Evolutionary conservation across 169 alveolate species (phyloP).

Genomic region (Sarcocystis neurona): DNA sequence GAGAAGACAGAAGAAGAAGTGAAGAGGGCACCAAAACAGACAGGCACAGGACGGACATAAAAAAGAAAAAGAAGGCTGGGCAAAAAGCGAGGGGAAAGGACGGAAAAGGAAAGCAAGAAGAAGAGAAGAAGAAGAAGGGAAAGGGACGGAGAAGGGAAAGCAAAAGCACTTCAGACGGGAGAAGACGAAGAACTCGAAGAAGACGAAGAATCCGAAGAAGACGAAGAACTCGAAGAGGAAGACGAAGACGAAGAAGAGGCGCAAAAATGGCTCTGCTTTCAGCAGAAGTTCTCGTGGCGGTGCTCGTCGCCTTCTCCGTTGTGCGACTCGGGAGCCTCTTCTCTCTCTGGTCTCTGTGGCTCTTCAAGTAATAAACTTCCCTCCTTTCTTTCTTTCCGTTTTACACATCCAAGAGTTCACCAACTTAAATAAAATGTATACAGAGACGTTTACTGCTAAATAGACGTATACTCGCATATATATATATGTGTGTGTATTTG

Average conservation of each 20-base stretch:
- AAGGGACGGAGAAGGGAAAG: neutral
- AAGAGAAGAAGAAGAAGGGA: neutral
- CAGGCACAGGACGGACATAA: neutral
- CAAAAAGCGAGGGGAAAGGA: neutral
- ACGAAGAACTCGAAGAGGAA: neutral
- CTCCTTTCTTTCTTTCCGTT: no score
- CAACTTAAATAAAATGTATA: no score
- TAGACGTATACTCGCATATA: no score
- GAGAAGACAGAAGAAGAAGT: no score
- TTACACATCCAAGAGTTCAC: no score
- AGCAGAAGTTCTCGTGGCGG: constrained; percentile 9
- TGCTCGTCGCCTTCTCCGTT: neutral
- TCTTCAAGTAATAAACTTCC: no score
- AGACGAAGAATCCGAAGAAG: neutral
- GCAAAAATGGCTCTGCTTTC: constrained; percentile 3
- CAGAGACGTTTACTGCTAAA: no score
- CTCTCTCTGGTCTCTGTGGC: constrained; percentile 30
- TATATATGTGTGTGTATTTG: no score
- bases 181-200: neutral
- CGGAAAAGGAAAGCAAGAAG: neutral
- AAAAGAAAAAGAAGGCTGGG: neutral
- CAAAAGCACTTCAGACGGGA: no score
- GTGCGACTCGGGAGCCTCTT: neutral
- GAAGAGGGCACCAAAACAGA: no score
- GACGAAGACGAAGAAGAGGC: neutral